Base-by-base conservation (phyloP, 1,284 basidiomycete species). In the Sphaerobolus stellatus region DNA sequence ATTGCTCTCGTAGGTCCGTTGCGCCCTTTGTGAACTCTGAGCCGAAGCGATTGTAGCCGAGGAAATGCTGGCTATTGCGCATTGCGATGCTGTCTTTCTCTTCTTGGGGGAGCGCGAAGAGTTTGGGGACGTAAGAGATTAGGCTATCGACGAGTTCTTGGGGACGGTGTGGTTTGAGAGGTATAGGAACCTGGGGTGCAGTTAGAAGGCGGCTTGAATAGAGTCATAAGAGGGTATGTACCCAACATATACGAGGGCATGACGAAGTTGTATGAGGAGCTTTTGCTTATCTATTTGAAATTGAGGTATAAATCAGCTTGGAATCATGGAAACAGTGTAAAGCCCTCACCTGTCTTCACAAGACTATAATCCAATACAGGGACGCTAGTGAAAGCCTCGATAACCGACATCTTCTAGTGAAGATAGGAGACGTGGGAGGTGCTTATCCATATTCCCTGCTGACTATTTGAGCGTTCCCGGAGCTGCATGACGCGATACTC, bases 1-100 rank as follows among this genome's bases (percentile, higher is more conserved):
- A 84, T 68, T 87, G 85, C 64, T 89, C 86, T 38, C 85, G 72
- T 62, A 78, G 75, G 64, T 89, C 86, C 7, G 77, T 77, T 53
- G 73, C 71, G 8, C 84, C 84, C 60, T 80, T 83, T 24, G 86
- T 88, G 49, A 82, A 61, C 66, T 88, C 86, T 1, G 78, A 74
- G 5, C 84, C 84, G 2, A 86, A 66, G 40, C 71, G 70, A 18
- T 79, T 81, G 64, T 88, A 88, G 1, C 86, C 86, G 27, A 87
- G 73, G 66, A 88, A 89, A 61, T 84, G 82, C 33, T 75, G 78
- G 29, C 79, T 83, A 61, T 86, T 82, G 11, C 66, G 71, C 85
- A 87, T 87, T 7, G 69, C 65, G 48, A 86, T 77, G 40, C 68
- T 69, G 33, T 85, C 79, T 66, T 88, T 88, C 50, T 74, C 75